These are phyloP conservation scores for Neohortaea acidophila DNA, from an alignment of 495 filamentous ascomycete species.

Conservation along the genomic window DNA sequence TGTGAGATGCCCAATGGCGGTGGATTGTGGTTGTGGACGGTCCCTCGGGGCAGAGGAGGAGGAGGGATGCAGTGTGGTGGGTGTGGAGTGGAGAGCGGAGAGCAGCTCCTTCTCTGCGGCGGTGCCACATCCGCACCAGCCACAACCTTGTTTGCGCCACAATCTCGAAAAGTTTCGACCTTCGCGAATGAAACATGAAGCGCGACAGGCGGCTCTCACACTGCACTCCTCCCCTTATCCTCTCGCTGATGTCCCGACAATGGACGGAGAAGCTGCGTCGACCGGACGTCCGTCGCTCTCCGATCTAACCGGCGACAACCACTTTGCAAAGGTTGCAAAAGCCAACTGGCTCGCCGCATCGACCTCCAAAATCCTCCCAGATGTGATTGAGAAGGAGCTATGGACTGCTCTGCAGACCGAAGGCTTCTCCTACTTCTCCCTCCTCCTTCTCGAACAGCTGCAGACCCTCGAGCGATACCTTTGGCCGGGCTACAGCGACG, in stretches of 20 bases:
- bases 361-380: slow-evolving; percentile 60
- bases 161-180: too few species aligned
- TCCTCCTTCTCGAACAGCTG: slow-evolving; percentile 75
- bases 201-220: too few species aligned
- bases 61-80: not conserved
- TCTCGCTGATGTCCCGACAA: slow-evolving; percentile 9
- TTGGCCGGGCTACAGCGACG: slow-evolving; percentile 84
- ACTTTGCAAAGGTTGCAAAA: slow-evolving; percentile 68
- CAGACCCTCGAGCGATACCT: slow-evolving; percentile 87
- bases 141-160: not conserved
- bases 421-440: slow-evolving; percentile 55
- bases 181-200: too few species aligned
- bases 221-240: too few species aligned
- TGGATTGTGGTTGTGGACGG: too few species aligned
- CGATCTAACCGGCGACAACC: slow-evolving; percentile 60
- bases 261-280: slow-evolving; percentile 6
- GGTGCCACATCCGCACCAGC: slow-evolving; percentile 2
- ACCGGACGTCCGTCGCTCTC: slow-evolving; percentile 40
- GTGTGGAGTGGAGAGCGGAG: not conserved
- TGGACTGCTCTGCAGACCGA: slow-evolving; percentile 82
- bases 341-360: slow-evolving; percentile 64
- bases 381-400: slow-evolving; percentile 73
- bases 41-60: slow-evolving; percentile 1
- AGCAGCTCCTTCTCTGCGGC: not conserved
- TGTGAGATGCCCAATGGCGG: slow-evolving; percentile 11